Percentiles rank a stretch among this genome's conserved stretches.
Evolutionary conservation across 176 grass and related monocot species (phyloP).

Genomic region (Carex parvula): DNA sequence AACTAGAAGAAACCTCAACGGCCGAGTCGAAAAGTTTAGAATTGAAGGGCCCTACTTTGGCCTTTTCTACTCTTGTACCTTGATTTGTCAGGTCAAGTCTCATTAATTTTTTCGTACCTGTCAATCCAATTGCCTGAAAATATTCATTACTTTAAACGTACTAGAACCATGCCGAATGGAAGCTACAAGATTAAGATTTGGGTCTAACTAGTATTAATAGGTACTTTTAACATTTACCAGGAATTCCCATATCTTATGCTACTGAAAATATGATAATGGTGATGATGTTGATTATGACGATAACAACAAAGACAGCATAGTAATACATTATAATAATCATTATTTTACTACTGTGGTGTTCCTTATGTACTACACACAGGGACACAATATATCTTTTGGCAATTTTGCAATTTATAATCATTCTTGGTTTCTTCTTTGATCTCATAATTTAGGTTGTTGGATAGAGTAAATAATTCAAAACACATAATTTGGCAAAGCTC

Average conservation of each 20-base stretch:
- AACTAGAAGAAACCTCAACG: conserved; percentile 67
- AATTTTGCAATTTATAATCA: conserved; percentile 11
- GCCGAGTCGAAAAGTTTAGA: conserved; percentile 95
- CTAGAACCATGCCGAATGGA: conserved; percentile 19
- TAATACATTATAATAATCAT: background rate
- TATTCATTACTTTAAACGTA: conserved; percentile 48
- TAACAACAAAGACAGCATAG: background rate
- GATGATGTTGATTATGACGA: background rate
- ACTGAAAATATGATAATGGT: background rate
- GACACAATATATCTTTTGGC: background rate
- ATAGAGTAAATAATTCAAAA: conserved; percentile 9
- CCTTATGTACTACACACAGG: background rate
- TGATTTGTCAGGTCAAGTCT: conserved; percentile 69
- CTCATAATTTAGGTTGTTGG: conserved; percentile 1
- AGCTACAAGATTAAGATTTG: background rate
- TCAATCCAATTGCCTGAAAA: conserved; percentile 94
- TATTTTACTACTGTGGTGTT: background rate
- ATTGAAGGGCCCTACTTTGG: conserved; percentile 85
- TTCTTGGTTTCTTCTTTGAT: conserved; percentile 4
- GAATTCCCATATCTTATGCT: background rate
- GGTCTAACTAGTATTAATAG: background rate
- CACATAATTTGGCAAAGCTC: conserved; percentile 22
- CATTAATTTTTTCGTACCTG: conserved; percentile 72
- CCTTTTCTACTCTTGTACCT: conserved; percentile 64
- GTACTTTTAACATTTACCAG: background rate